These are phyloP conservation scores for Aspergillus candidus DNA, from an alignment of 2,329 filamentous ascomycete species.

Conservation along the genomic window DNA sequence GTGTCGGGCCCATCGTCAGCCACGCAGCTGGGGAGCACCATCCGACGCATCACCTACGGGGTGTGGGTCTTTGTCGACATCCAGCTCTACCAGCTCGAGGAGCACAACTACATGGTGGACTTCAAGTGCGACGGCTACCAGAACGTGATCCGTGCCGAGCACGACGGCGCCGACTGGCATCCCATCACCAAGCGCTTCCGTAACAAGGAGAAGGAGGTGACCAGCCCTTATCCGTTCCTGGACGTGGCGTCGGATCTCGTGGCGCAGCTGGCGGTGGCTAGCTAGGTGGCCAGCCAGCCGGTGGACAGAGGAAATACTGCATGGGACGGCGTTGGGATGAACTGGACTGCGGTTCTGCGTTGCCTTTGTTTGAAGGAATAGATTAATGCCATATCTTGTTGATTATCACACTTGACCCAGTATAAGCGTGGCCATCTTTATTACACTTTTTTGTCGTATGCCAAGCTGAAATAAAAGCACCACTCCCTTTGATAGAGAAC, in stretches of 20 bases:
- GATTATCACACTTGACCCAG: too few relatives aligned
- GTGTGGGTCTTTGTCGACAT: conserved; percentile 95
- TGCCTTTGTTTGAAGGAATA: too few relatives aligned
- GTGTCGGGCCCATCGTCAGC: conserved; percentile 34
- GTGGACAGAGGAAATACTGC: too few relatives aligned
- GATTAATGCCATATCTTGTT: too few relatives aligned
- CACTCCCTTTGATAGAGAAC: too few relatives aligned
- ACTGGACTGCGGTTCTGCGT: too few relatives aligned
- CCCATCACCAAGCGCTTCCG: conserved; percentile 44
- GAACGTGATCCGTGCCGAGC: conserved; percentile 59
- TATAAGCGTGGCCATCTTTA: too few relatives aligned
- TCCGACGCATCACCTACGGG: conserved; percentile 53
- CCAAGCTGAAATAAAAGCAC: too few relatives aligned
- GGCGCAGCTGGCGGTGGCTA: conserved; percentile 82
- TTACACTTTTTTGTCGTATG: too few relatives aligned
- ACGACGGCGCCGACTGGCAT: conserved; percentile 39
- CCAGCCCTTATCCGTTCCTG: conserved; percentile 90
- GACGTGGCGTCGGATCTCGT: conserved; percentile 90
- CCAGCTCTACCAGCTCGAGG: conserved; percentile 90
- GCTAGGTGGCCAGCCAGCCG: conserved; percentile 33
- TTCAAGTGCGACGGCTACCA: conserved; percentile 99
- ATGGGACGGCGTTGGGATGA: too few relatives aligned
- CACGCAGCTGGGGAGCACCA: conserved; percentile 19
- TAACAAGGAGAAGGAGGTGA: conserved; percentile 88
- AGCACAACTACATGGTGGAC: conserved; percentile 88